phyloP scores from a whole-genome alignment of 257 asterid genomes.

The Dorcoceras hygrometricum region DNA sequence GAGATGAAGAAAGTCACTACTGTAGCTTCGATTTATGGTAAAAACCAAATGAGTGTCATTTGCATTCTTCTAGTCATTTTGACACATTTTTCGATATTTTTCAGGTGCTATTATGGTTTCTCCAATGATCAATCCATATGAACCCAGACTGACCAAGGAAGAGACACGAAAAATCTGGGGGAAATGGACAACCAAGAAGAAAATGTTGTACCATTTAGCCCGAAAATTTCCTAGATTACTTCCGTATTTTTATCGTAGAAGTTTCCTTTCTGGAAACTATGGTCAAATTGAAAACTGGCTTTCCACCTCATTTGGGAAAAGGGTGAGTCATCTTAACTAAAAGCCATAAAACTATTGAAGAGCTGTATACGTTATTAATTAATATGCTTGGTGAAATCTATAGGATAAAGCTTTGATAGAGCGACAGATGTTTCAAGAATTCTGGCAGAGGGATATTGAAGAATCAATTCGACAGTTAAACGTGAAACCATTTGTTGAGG shows the following conservation, averaged over 20 bases:
- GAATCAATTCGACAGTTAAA: constrained; percentile 82
- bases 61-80: constrained; percentile 13
- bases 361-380: not conserved
- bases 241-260: constrained; percentile 58
- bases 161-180: constrained; percentile 81
- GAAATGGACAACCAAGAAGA: constrained; percentile 62
- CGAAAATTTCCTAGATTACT: constrained; percentile 73
- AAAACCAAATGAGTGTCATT: not conserved
- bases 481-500: constrained; percentile 76
- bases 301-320: constrained; percentile 58
- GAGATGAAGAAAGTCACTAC: not conserved
- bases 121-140: constrained; percentile 92
- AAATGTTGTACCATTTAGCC: constrained; percentile 59
- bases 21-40: not conserved
- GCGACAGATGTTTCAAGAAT: constrained; percentile 47
- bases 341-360: constrained; percentile 7
- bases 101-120: constrained; percentile 92
- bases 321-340: constrained; percentile 44
- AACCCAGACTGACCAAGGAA: constrained; percentile 66
- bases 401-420: constrained; percentile 78
- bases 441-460: constrained; percentile 86
- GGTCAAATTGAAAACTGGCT: constrained; percentile 66
- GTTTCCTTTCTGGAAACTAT: constrained; percentile 79
- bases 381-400: not conserved
- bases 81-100: constrained; percentile 24